Evolutionary conservation across 176 grass and related monocot species (phyloP).

Genomic region (Leersia perrieri): DNA sequence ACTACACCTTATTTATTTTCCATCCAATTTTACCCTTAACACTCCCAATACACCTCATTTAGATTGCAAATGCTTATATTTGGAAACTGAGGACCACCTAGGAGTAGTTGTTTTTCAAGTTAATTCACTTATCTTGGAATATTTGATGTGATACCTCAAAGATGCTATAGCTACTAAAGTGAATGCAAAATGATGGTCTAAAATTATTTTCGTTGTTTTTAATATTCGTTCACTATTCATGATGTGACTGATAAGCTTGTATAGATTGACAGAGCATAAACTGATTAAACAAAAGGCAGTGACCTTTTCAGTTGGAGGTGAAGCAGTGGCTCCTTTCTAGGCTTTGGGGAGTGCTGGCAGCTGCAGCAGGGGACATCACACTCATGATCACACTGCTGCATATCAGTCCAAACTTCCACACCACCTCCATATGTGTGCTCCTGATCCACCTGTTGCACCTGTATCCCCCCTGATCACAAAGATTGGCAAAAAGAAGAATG

Average conservation of each 20-base stretch:
- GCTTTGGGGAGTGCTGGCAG: constrained; percentile 41
- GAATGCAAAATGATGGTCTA: constrained; percentile 14
- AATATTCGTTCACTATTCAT: constrained; percentile 5
- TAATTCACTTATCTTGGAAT: not conserved
- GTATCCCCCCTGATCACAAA: constrained; percentile 44
- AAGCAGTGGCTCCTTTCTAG: constrained; percentile 40
- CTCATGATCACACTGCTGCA: constrained; percentile 38
- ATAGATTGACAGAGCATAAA: constrained; percentile 2
- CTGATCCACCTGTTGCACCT: constrained; percentile 25
- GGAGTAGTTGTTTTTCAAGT: not conserved
- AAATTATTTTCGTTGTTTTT: constrained; percentile 23
- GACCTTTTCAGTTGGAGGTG: constrained; percentile 68
- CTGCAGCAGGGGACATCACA: constrained; percentile 14
- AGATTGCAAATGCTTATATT: too few relatives aligned
- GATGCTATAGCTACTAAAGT: not conserved
- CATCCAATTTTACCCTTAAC: too few relatives aligned
- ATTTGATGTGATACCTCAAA: constrained; percentile 21
- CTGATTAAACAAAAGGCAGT: constrained; percentile 50
- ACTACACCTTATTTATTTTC: too few relatives aligned
- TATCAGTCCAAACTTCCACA: constrained; percentile 41
- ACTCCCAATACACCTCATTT: too few relatives aligned
- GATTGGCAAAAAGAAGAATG: constrained; percentile 18
- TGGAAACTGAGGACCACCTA: too few relatives aligned
- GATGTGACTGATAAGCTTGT: constrained; percentile 44
- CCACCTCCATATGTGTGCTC: constrained; percentile 24